Conservation (phyloP, 345 rosid species). For the Dimocarpus longan region DNA sequence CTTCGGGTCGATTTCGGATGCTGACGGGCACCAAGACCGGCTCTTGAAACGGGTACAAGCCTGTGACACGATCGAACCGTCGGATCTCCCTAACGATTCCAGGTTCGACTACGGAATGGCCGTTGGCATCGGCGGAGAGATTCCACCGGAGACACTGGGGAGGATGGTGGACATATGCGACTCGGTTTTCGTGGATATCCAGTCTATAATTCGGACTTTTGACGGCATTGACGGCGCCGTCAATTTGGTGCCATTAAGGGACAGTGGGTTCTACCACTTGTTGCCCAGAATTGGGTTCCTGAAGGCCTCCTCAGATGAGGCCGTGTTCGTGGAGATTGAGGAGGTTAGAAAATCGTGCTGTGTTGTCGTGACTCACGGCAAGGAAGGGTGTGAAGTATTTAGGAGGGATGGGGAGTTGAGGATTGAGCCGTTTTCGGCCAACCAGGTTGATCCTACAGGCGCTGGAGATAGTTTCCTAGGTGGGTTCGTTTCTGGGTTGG, state of each 20-base stretch:
- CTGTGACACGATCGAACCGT: conserved; percentile 66
- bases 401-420: conserved; percentile 56
- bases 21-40: conserved; percentile 57
- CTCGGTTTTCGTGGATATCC: conserved; percentile 76
- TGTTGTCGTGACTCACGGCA: conserved; percentile 90
- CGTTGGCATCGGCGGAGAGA: conserved; percentile 96
- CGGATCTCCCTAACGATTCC: conserved; percentile 62
- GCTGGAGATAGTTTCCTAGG: conserved; percentile 95
- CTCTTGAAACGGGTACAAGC: conserved; percentile 66
- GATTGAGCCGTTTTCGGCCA: conserved; percentile 64
- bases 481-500: conserved; percentile 80
- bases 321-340: conserved; percentile 74
- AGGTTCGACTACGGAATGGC: conserved; percentile 83
- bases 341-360: conserved; percentile 71
- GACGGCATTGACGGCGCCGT: conserved; percentile 64
- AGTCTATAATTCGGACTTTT: conserved; percentile 77
- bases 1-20: conserved; percentile 48
- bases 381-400: conserved; percentile 69
- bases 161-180: conserved; percentile 74
- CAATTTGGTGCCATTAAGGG: conserved; percentile 55
- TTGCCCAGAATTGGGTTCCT: conserved; percentile 64
- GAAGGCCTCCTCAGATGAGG: conserved; percentile 92
- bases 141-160: conserved; percentile 79
- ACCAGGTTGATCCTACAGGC: conserved; percentile 94
- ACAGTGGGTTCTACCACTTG: conserved; percentile 66